Evolutionary conservation across 495 filamentous ascomycete species (phyloP).

Genomic region (Copromyces sp.): DNA sequence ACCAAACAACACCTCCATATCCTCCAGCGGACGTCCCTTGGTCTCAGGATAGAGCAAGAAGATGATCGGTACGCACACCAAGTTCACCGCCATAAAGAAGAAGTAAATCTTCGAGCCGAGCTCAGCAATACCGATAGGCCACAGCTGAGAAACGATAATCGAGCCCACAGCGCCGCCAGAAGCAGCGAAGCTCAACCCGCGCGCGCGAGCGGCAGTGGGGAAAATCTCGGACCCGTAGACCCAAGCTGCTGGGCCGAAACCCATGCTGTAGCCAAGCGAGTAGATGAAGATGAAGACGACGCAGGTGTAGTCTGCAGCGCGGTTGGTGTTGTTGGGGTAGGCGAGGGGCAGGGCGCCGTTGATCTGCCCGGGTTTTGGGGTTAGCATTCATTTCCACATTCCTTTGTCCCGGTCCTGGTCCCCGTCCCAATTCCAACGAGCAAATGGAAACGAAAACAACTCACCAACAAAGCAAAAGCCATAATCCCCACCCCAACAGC

Average conservation of each 20-base stretch:
- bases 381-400: not conserved
- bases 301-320: slow-evolving; percentile 38
- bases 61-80: slow-evolving; percentile 39
- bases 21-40: slow-evolving; percentile 39
- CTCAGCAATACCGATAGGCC: slow-evolving; percentile 42
- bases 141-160: slow-evolving; percentile 40
- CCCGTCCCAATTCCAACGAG: not conserved
- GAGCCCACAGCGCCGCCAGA: slow-evolving; percentile 40
- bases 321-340: slow-evolving; percentile 42
- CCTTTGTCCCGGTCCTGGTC: not conserved
- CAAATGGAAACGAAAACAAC: not conserved
- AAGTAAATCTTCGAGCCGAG: slow-evolving; percentile 49
- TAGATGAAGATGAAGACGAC: slow-evolving; percentile 50
- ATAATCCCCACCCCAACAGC: slow-evolving; percentile 34
- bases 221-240: slow-evolving; percentile 52
- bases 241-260: slow-evolving; percentile 47
- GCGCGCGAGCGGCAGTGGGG: slow-evolving; percentile 40
- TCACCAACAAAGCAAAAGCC: slow-evolving; percentile 37
- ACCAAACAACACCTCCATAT: slow-evolving; percentile 43
- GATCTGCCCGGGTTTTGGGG: slow-evolving; percentile 24
- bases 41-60: slow-evolving; percentile 45
- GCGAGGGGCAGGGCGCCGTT: slow-evolving; percentile 41
- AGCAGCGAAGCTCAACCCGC: slow-evolving; percentile 41
- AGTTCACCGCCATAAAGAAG: slow-evolving; percentile 47
- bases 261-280: slow-evolving; percentile 45